Percentiles rank a stretch among this genome's conserved stretches.
Evolutionary conservation across 2,329 filamentous ascomycete genomes (phyloP).

Genomic region (Calonectria henricotiae): DNA sequence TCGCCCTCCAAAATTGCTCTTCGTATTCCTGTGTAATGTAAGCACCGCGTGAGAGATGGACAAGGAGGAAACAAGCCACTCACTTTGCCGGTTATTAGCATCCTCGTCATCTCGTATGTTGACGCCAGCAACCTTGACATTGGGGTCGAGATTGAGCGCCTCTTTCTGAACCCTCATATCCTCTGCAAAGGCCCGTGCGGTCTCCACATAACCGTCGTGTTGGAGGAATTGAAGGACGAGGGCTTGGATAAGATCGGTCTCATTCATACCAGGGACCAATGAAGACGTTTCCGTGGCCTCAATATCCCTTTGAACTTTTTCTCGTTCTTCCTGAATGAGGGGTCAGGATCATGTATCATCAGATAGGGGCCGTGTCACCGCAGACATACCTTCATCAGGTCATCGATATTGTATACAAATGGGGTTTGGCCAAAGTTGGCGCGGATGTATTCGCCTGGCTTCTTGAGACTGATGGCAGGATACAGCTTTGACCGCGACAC

Average conservation of each 20-base stretch:
- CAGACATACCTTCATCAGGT: slow-evolving; percentile 80
- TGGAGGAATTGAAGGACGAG: slow-evolving; percentile 89
- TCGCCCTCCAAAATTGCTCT: slow-evolving; percentile 91
- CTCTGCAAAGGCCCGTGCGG: slow-evolving; percentile 87
- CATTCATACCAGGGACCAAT: slow-evolving; percentile 77
- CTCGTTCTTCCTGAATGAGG: slow-evolving; percentile 71
- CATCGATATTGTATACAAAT: slow-evolving; percentile 94
- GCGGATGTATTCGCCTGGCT: slow-evolving; percentile 73
- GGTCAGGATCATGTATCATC: slow-evolving; percentile 35
- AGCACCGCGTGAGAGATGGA: slow-evolving; percentile 29
- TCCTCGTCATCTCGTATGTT: slow-evolving; percentile 87
- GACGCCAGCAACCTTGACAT: slow-evolving; percentile 70
- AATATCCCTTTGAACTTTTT: slow-evolving; percentile 75
- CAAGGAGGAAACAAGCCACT: slow-evolving; percentile 52
- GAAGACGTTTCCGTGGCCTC: slow-evolving; percentile 70
- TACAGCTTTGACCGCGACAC: slow-evolving; percentile 77
- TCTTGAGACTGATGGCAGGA: slow-evolving; percentile 78
- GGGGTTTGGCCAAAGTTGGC: slow-evolving; percentile 81
- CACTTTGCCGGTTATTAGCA: slow-evolving; percentile 89
- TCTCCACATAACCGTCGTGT: slow-evolving; percentile 96
- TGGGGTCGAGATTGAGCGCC: slow-evolving; percentile 75
- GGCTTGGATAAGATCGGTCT: slow-evolving; percentile 86
- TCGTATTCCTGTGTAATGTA: slow-evolving; percentile 78
- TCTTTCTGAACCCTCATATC: slow-evolving; percentile 84
- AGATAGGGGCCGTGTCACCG: slow-evolving; percentile 1